Evolutionary conservation across 371 early-diverging fungal genomes (phyloP).

Genomic region (Mucor saturninus): DNA sequence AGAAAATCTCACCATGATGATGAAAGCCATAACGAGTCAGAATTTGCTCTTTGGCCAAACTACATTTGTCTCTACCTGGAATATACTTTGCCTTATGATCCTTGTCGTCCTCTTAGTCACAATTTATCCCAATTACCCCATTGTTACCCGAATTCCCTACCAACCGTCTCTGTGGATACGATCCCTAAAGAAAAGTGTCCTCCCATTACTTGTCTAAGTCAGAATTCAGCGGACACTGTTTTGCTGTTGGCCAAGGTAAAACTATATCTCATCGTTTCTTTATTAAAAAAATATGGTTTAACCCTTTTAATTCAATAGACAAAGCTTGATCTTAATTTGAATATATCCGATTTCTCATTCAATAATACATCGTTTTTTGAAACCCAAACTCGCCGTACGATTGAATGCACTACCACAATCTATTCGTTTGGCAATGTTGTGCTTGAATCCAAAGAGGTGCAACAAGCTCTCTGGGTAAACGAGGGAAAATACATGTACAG

Average conservation of each 20-base stretch:
- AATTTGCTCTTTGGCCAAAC: constrained; percentile 46
- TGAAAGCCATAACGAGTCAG: not conserved
- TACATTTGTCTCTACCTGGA: constrained; percentile 54
- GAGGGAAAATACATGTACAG: constrained; percentile 54
- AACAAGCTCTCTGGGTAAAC: constrained; percentile 53
- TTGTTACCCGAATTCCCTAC: constrained; percentile 39
- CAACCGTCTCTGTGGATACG: constrained; percentile 15
- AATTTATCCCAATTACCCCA: constrained; percentile 48
- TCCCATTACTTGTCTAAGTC: constrained; percentile 15
- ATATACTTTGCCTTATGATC: constrained; percentile 44
- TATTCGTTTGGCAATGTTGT: constrained; percentile 71
- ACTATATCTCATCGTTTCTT: not conserved
- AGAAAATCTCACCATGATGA: constrained; percentile 1
- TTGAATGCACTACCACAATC: constrained; percentile 68
- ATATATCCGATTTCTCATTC: constrained; percentile 49
- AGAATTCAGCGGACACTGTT: not conserved
- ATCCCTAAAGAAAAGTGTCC: constrained; percentile 45
- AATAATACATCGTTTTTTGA: constrained; percentile 61
- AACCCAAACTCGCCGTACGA: constrained; percentile 49
- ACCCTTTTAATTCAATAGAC: constrained; percentile 33
- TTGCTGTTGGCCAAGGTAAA: constrained; percentile 27
- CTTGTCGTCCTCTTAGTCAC: constrained; percentile 37
- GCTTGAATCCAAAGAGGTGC: constrained; percentile 63
- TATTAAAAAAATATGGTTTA: not conserved
- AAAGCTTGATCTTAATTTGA: constrained; percentile 51